Evolutionary conservation across 441 rosid genomes (phyloP), one percentile per base, ranked within the genome.

Genomic region (Omphalea diandra): DNA sequence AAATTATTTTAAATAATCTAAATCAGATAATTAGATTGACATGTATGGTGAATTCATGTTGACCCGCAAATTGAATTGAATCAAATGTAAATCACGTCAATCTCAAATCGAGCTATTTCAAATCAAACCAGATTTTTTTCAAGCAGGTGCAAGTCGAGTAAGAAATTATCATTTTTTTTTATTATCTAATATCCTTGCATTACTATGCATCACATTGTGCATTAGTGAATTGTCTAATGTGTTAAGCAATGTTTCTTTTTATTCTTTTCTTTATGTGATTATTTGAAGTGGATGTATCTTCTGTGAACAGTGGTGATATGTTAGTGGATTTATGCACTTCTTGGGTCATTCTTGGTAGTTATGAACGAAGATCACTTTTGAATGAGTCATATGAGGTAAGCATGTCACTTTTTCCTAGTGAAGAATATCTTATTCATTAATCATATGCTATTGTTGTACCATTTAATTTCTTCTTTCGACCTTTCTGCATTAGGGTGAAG

Each of bases 331-430:
- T 89, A 81, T 33, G 58, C 72, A 79, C 84, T 81, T 86, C 86
- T 3, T 87, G 88, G 89, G 92, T 87, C 58, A 82, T 89, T 77
- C 81, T 83, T 54, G 92, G 92, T 32, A 92, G 86, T 67, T 89
- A 90, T 55, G 95, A 89, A 71, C 77, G 92, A 33, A 84, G 95
- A 78, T 60, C 81, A 18, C 83, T 87, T 52, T 69, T 89, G 50
- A 80, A 65, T 10, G 90, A 87, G 75, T 87, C 89, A 27, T 78
- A 79, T 71, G 88, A 84, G 70, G 90, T 87, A 71, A 69, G 59
- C 38, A 31, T 54, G 38, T 22, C 44, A 27, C 18, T 12, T 56
- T 40, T 15, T 29, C n/a, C 36, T 11, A 4, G 26, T 36, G n/a
- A n/a, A n/a, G n/a, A n/a, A 31, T 22, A 17, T 3, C 41, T 49